Evolutionary conservation across 805 yeast species (phyloP), one percentile per base, ranked within the genome.

Genomic region (Candida xiaguanensis): DNA sequence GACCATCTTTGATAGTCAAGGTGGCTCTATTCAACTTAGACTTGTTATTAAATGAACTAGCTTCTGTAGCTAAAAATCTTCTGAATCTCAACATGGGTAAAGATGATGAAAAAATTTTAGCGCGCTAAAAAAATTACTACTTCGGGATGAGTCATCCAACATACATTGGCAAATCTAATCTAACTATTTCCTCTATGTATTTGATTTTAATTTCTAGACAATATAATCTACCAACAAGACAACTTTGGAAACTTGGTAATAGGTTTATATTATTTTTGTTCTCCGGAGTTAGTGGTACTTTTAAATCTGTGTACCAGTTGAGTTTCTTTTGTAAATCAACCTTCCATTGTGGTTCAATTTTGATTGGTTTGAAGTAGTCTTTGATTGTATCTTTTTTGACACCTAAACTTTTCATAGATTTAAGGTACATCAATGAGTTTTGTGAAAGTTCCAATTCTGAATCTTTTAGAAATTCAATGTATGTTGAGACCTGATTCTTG

Each of bases 1-100:
- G 96, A 14, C 98, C 99, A 58, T 89, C 86, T 59, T 90, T 80
- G 53, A 91, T 82, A 18, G 95, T 83, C 53, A 91, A 75, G 12
- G 95, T 89, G 41, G 98, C 98, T 61, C 95, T 79, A 55, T 82
- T 85, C 36, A 83, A 64, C 41, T 52, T 59, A 6, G 72, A 57
- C 2, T 68, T 65, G 41, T 63, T 62, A 48, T 60, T 65, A 29
- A 52, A 51, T 38, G 56, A 61, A n/a, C 49, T 38, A 25, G 37
- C 32, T 16, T 26, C 20, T 5, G 36, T 38, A 26, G 65, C 48
- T 43, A 68, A 53, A 17, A 8, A 36, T 32, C 46, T 36, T 26
- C 31, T 32, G 16, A 25, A n/a, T 20, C 23, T 33, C 12, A 38
- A 31, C 41, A 36, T 36, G 24, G 9, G 9, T 6, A 20, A 20